A percentile compares a stretch with the other conserved stretches of the same genome.
phyloP scores from a whole-genome alignment of 768 basidiomycete species.

The Mycena filopes region DNA sequence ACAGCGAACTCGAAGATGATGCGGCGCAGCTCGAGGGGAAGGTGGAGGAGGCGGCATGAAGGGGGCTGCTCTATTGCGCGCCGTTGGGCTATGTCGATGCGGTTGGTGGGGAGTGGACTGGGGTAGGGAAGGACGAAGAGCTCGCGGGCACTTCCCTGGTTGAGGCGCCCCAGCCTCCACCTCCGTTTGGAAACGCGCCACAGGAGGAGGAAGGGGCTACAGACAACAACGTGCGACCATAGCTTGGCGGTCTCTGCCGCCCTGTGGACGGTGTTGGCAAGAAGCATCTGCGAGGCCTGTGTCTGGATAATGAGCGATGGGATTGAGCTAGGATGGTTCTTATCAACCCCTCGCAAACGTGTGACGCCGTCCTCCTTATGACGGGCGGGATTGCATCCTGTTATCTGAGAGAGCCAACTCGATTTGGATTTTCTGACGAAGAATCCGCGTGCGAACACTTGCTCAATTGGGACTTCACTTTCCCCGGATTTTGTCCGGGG shows the following conservation, averaged over 20 bases:
- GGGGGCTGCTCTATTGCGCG: neutral
- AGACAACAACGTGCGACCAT: neutral
- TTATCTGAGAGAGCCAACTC: neutral
- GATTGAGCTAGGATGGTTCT: no score
- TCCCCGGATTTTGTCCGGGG: no score
- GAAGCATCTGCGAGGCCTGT: neutral
- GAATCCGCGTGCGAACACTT: no score
- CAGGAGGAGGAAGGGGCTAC: slow-evolving; percentile 9
- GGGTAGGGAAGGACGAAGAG: neutral
- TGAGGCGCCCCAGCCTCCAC: neutral
- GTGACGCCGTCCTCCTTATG: no score
- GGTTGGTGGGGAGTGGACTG: neutral
- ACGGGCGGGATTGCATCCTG: neutral
- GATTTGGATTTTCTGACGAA: no score
- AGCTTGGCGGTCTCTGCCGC: neutral
- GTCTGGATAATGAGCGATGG: no score
- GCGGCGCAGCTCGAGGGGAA: slow-evolving; percentile 7
- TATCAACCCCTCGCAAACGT: no score
- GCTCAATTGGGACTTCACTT: no score
- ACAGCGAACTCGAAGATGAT: slow-evolving; percentile 16
- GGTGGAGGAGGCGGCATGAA: slow-evolving; percentile 9
- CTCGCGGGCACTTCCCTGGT: neutral
- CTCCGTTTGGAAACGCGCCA: neutral
- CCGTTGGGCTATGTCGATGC: neutral
- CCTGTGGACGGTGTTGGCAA: neutral